A percentile compares a stretch with the other conserved stretches of the same genome.
phyloP scores from a whole-genome alignment of 2,329 filamentous ascomycete genomes.

The Pestalotiopsis sp. region DNA sequence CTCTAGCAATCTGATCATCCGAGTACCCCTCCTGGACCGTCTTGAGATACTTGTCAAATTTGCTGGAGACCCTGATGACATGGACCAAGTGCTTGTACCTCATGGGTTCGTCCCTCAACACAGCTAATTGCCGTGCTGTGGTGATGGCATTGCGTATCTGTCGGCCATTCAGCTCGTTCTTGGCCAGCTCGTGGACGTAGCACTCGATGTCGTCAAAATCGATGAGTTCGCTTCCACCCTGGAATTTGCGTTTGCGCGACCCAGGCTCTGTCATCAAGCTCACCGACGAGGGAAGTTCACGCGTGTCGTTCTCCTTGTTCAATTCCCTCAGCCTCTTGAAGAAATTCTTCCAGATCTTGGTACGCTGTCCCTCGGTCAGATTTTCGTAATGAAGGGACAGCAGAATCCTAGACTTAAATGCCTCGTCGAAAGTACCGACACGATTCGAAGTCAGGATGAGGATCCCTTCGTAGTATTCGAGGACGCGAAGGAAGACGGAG shows the following conservation, averaged over 20 bases:
- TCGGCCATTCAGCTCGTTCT: constrained; percentile 38
- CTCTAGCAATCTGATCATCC: not conserved
- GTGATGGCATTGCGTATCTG: constrained; percentile 41
- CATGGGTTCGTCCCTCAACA: constrained; percentile 3
- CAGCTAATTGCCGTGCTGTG: constrained; percentile 22
- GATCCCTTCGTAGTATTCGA: constrained; percentile 46
- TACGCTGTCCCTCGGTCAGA: constrained; percentile 16
- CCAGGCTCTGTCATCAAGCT: constrained; percentile 11
- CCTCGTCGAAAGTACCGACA: constrained; percentile 26
- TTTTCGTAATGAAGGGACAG: constrained; percentile 22
- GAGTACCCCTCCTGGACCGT: not conserved
- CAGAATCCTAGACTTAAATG: constrained; percentile 24
- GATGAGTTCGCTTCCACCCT: not conserved
- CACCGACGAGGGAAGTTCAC: constrained; percentile 16
- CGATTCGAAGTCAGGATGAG: constrained; percentile 43
- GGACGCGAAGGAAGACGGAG: constrained; percentile 36
- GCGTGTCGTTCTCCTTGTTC: constrained; percentile 9
- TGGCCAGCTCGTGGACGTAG: constrained; percentile 27
- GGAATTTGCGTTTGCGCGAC: constrained; percentile 20
- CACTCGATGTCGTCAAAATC: not conserved
- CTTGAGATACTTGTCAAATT: not conserved
- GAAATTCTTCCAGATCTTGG: constrained; percentile 23
- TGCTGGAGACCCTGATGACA: not conserved
- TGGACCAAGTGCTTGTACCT: constrained; percentile 21
- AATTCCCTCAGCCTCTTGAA: constrained; percentile 6